Evolutionary conservation across 1,139 yeast species (phyloP), one percentile per base, ranked within the genome.

Genomic region (Pichia sp.): DNA sequence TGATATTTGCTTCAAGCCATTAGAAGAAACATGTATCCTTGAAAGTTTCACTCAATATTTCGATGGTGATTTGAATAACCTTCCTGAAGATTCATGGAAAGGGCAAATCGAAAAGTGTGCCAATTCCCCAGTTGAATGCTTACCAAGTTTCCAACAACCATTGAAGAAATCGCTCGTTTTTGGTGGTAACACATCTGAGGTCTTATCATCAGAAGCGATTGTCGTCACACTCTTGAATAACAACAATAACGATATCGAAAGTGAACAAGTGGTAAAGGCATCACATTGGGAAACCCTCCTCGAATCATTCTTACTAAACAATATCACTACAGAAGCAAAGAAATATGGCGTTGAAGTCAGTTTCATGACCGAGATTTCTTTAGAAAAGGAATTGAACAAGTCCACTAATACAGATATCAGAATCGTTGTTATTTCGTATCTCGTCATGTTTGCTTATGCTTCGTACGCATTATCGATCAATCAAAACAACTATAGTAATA

Each of bases 71-170:
- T 67, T 85, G 7, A 60, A 60, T 14, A 66, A 69, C 28, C 75
- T 93, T 5, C 75, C 75, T 17, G 73, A 74, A 45, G 17, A 39
- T 0, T 46, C 58, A 0, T 91, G 96, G 96, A 61, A 68, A 36
- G 58, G 62, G 1, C 71, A 76, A 49, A 62, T 91, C 14, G 61
- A 69, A 46, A 62, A 67, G 4, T 93, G 99, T 62, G 75, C 95
- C 0, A 70, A 75, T 15, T 79, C 90, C 2, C 98, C 98, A 0
- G 97, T 93, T 1, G 84, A 81, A 53, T 93, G 99, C 62, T 69
- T 93, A 38, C 98, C 99, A 0, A 69, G 83, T 0, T 93, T 91
- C 67, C 96, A 89, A 60, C 97, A 90, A 63, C 98, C 98, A 0
- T 70, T 93, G 53, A 84, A 83, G 53, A 79, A 82, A 35, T 79